Evolutionary conservation across 345 rosid genomes (phyloP).

Genomic region (Gossypium stocksii): DNA sequence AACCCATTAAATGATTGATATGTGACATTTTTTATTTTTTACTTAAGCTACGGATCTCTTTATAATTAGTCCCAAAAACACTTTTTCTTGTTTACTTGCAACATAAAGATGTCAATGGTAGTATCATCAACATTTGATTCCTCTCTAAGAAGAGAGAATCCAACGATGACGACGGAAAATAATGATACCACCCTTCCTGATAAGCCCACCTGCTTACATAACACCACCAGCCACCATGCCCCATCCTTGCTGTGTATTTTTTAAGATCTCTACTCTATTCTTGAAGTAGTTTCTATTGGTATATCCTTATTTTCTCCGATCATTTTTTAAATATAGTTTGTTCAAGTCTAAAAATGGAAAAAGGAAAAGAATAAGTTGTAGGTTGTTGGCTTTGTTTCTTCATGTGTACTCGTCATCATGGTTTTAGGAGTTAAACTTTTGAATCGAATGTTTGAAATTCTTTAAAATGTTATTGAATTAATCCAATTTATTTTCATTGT

Average conservation of each 20-base stretch:
- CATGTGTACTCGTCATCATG: background rate
- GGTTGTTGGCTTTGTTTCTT: background rate
- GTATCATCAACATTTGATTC: too few species aligned
- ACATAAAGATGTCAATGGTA: too few species aligned
- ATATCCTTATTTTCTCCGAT: background rate
- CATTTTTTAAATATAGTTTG: background rate
- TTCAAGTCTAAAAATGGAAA: background rate
- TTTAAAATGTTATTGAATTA: background rate
- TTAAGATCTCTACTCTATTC: conserved; percentile 78
- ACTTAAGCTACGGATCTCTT: too few species aligned
- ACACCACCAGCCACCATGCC: background rate
- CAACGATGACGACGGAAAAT: too few species aligned
- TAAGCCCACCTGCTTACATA: too few species aligned
- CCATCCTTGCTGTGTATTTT: conserved; percentile 63
- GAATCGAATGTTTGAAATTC: background rate
- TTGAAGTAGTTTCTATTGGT: conserved; percentile 39
- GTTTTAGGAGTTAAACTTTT: background rate
- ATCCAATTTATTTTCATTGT: background rate
- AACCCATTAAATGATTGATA: too few species aligned
- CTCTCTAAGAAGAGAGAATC: too few species aligned
- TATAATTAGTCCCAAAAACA: too few species aligned
- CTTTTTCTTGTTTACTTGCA: too few species aligned
- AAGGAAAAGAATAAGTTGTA: background rate
- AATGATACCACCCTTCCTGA: too few species aligned
- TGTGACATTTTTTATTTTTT: too few species aligned